These are phyloP conservation scores for Penicillium coprophilum DNA, from an alignment of 495 filamentous ascomycete genomes.

Conservation along the genomic window DNA sequence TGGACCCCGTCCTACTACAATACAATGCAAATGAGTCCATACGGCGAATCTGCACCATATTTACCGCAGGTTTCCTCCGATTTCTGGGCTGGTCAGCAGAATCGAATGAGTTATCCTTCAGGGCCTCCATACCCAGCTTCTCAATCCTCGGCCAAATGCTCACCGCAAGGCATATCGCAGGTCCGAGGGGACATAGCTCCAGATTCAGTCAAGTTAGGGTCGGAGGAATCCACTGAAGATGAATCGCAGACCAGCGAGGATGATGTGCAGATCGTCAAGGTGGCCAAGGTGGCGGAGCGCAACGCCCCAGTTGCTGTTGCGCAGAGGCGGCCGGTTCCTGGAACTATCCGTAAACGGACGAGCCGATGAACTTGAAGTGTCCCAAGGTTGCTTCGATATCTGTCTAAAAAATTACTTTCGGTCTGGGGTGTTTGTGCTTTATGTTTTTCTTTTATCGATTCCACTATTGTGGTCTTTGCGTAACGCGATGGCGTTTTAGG, in stretches of 20 bases:
- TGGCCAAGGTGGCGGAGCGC: conserved; percentile 29
- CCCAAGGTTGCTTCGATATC: conserved; percentile 8
- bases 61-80: conserved; percentile 35
- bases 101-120: conserved; percentile 23
- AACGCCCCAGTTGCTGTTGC: conserved; percentile 18
- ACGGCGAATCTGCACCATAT: conserved; percentile 33
- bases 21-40: conserved; percentile 32
- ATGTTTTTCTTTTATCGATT: conserved; percentile 5
- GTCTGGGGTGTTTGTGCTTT: conserved; percentile 5
- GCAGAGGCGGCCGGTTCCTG: conserved; percentile 23
- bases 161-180: conserved; percentile 10
- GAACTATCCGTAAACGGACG: conserved; percentile 25
- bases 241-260: conserved; percentile 34
- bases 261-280: conserved; percentile 36
- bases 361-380: conserved; percentile 25
- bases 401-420: conserved; percentile 3
- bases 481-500: conserved; percentile 16
- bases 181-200: conserved; percentile 16
- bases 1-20: conserved; percentile 47
- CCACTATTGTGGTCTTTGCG: background rate
- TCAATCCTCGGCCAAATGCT: conserved; percentile 11
- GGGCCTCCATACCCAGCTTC: conserved; percentile 18
- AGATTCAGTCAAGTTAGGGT: conserved; percentile 17
- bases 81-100: conserved; percentile 28
- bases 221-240: conserved; percentile 24